Evolutionary conservation across 2,329 filamentous ascomycete genomes (phyloP).

Genomic region (Alternaria conjuncta): DNA sequence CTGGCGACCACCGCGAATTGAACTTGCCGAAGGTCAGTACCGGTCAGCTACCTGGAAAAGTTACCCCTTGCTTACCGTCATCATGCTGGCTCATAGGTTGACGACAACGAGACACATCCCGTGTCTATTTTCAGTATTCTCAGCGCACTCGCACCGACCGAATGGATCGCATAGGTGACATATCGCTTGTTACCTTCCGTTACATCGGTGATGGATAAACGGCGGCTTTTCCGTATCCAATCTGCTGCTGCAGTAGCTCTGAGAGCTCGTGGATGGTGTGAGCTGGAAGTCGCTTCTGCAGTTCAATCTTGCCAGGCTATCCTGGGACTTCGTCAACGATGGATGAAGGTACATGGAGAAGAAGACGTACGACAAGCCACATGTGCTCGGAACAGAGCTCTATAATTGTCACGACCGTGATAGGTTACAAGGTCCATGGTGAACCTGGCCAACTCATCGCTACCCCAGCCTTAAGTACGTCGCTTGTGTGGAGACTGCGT

Average conservation of each 20-base stretch:
- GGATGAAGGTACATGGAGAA: conserved; percentile 1
- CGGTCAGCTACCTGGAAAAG: conserved; percentile 5
- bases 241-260: not conserved
- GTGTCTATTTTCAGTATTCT: not conserved
- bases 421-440: not conserved
- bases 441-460: not conserved
- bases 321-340: not conserved
- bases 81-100: not conserved
- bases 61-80: conserved; percentile 14
- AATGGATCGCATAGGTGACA: not conserved
- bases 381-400: not conserved
- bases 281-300: not conserved
- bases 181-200: not conserved
- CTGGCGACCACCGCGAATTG: not conserved
- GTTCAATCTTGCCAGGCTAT: not conserved
- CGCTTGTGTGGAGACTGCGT: conserved; percentile 7
- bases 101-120: not conserved
- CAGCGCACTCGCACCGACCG: not conserved
- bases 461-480: conserved; percentile 2
- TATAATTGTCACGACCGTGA: not conserved
- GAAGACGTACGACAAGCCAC: not conserved
- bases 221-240: not conserved
- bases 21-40: conserved; percentile 5
- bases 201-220: not conserved
- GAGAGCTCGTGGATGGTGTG: not conserved